Percentiles rank a stretch among this genome's conserved stretches.
Conservation (phyloP, 768 basidiomycete genomes). For the Tylopilus intermedius region DNA sequence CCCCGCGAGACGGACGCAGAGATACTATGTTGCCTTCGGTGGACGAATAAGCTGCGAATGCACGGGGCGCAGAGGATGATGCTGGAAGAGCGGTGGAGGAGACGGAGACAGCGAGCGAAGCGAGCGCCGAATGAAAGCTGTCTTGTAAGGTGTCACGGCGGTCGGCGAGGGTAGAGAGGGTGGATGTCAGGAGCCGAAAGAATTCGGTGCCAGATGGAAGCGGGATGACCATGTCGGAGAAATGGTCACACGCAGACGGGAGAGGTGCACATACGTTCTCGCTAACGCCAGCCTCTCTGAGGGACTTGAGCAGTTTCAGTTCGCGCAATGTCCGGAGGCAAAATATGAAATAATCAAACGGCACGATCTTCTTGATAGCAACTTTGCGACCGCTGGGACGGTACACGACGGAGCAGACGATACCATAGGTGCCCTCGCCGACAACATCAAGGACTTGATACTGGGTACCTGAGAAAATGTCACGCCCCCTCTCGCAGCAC, state of each 20-base stretch:
- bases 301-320: conserved; percentile 51
- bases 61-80: conserved; percentile 24
- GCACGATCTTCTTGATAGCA: conserved; percentile 94
- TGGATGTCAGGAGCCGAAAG: conserved; percentile 64
- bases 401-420: conserved; percentile 92
- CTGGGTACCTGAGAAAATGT: conserved; percentile 51
- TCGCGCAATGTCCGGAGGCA: too few relatives aligned
- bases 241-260: not conserved
- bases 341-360: conserved; percentile 41
- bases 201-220: conserved; percentile 78
- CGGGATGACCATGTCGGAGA: conserved; percentile 64
- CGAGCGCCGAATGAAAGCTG: conserved; percentile 44
- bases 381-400: conserved; percentile 84
- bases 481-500: not conserved
- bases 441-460: conserved; percentile 86
- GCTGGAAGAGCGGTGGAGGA: conserved; percentile 31
- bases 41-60: conserved; percentile 33
- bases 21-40: conserved; percentile 16
- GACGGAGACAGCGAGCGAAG: conserved; percentile 41
- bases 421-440: conserved; percentile 90
- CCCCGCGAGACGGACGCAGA: conserved; percentile 37
- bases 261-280: conserved; percentile 57
- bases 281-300: conserved; percentile 84
- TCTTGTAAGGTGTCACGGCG: conserved; percentile 49
- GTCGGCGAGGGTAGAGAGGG: conserved; percentile 49